Base-by-base conservation (phyloP, 306 rosid genomes). In the Rubus idaeus region DNA sequence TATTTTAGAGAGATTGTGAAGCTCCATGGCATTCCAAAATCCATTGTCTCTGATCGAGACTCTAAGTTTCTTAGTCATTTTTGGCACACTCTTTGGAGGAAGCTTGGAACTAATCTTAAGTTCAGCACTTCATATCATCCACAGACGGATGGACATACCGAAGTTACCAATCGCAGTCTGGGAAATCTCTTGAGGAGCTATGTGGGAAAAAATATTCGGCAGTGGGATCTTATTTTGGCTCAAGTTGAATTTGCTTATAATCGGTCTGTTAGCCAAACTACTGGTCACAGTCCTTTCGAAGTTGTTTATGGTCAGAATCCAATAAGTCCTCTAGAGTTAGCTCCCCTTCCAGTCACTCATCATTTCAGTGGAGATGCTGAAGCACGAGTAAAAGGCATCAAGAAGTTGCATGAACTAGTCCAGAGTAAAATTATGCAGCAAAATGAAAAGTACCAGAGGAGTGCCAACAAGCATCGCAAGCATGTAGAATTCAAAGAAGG, bases 281-380 rank as follows among this genome's bases (percentile, higher is more conserved):
- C 20, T 1, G 12, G 58, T 46, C 10, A 40, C 1, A 47, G 44
- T 8, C 55, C 57, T 41, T 69, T 69, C 20, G n/a, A 69, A 21
- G 49, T 69, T 69, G 57, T 69, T 23, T 21, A 46, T 69, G 13
- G 74, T 7, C 8, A 69, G 16, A 69, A 69, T 46, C 74, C 74
- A 17, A 47, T 47, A 5, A 47, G 56, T 12, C 42, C 74, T 45
- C 5, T 69, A 11, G 74, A 69, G 4, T 46, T 69, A 11, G 4
- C n/a, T 8, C 58, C 21, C 10, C 18, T 46, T 11, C 10, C 16
- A 46, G 5, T 23, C n/a, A 16, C 17, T 9, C 3, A 26, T 1
- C 6, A 20, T 1, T 69, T 69, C 12, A 69, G 41, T 69, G 39
- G 73, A 10, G 75, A 40, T 4, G 65, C 37, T 17, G 51, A 55